Evolutionary conservation across 2,329 filamentous ascomycete genomes (phyloP), one percentile per base, ranked within the genome.

Genomic region (Apiospora arundinis): DNA sequence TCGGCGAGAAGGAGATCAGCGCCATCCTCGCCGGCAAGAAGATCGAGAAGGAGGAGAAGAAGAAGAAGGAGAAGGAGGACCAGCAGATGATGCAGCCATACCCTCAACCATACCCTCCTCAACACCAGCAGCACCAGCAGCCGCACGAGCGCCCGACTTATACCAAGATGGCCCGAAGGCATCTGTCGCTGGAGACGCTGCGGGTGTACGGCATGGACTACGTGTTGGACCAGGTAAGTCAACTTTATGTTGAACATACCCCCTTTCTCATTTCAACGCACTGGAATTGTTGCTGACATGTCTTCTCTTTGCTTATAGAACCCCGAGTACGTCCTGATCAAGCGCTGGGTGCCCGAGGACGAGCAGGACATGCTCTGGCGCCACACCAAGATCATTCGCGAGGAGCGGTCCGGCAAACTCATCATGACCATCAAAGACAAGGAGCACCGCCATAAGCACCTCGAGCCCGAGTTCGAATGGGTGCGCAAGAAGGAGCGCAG

Each of bases 281-380:
- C 11, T 28, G 6, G 8, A 25, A 45, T 18, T 12, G 21, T 46
- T 40, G 28, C 56, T 63, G 16, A 63, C 32, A 18, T 63, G 56
- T 14, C 8, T 63, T 40, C 2, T 23, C 37, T 4, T 7, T 16
- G 23, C 46, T 18, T 23, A 56, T 74, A 90, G 85, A 91, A 95
- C 76, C 87, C 89, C 23, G 90, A 92, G 66, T 95, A 90, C 75
- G 84, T 95, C 70, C 81, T 95, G 72, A 92, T 95, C 82, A 93
- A 92, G 81, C 86, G 90, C 70, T 93, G 90, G 89, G 90, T 95
- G 69, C 88, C 89, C 4, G 90, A 94, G 75, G 88, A 89, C 73
- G 89, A 94, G 78, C 92, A 94, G 77, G 88, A 93, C 72, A 84
- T 90, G 71, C 87, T 94, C 67, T 95, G 93, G 87, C 87, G 89